These are phyloP conservation scores for Phytophthora ohioensis DNA, from an alignment of 352 stramenopile species.

Conservation along the genomic window DNA sequence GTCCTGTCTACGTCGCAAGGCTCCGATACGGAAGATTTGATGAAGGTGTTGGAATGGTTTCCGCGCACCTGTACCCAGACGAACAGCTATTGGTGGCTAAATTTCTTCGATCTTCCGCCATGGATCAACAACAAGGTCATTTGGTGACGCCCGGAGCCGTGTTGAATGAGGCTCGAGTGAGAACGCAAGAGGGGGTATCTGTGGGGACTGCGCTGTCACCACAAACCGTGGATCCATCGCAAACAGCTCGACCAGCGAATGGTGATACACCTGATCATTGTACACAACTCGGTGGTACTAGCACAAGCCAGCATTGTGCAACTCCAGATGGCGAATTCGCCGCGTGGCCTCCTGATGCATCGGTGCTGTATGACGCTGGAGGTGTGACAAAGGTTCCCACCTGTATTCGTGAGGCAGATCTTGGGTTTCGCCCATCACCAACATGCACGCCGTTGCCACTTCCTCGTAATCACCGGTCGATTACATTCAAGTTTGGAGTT, in stretches of 20 bases:
- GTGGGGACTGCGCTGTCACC: too few species aligned
- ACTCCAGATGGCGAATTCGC: neutral
- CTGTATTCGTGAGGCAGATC: neutral
- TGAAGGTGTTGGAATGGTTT: neutral
- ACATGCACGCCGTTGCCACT: conserved; percentile 1
- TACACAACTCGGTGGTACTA: neutral
- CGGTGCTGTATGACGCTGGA: neutral
- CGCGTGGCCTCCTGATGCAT: neutral
- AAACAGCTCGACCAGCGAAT: neutral
- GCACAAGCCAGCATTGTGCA: neutral
- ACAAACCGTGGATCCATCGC: too few species aligned
- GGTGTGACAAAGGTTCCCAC: neutral
- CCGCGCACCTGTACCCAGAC: too few species aligned
- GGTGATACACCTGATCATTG: neutral
- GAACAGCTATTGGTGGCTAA: neutral
- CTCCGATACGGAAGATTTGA: neutral
- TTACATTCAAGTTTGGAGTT: conserved; percentile 11
- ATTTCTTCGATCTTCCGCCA: too few species aligned
- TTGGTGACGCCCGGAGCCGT: too few species aligned
- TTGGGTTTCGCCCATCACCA: neutral
- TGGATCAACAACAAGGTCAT: too few species aligned
- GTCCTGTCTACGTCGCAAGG: neutral
- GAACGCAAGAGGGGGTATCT: too few species aligned
- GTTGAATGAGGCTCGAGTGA: too few species aligned
- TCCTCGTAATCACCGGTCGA: neutral